These are phyloP conservation scores for Pichia exigua DNA, from an alignment of 805 yeast genomes.

Conservation along the genomic window DNA sequence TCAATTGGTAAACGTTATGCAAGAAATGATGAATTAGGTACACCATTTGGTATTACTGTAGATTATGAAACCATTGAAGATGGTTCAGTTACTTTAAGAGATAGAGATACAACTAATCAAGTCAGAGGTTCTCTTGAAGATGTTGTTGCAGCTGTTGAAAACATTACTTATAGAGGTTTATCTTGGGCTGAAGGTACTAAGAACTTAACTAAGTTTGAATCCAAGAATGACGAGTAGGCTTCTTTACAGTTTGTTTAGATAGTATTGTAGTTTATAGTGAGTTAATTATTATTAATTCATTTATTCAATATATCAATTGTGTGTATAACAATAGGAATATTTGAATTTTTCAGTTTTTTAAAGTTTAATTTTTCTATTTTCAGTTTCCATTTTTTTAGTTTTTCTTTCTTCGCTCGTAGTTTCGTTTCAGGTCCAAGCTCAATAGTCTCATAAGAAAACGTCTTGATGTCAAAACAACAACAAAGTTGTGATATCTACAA, in stretches of 20 bases:
- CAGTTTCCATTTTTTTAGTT: not conserved
- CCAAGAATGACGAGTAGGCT: slow-evolving; percentile 43
- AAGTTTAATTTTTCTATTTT: too few relatives aligned
- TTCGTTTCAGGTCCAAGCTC: not conserved
- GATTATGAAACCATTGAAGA: slow-evolving; percentile 91
- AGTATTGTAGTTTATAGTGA: not conserved
- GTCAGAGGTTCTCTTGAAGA: slow-evolving; percentile 84
- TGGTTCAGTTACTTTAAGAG: slow-evolving; percentile 87
- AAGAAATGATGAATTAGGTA: slow-evolving; percentile 97
- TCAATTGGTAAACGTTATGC: slow-evolving; percentile 97
- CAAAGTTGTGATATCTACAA: too few relatives aligned
- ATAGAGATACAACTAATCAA: slow-evolving; percentile 94
- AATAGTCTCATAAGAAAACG: not conserved
- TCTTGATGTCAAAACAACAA: too few relatives aligned
- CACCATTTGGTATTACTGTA: slow-evolving; percentile 96
- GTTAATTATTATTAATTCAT: too few relatives aligned
- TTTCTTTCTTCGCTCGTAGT: too few relatives aligned
- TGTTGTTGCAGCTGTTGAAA: slow-evolving; percentile 61
- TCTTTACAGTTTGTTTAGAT: not conserved
- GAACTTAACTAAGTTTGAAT: slow-evolving; percentile 61
- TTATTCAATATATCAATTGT: too few relatives aligned
- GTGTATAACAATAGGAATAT: too few relatives aligned
- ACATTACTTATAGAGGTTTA: slow-evolving; percentile 63
- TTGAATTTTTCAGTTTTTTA: too few relatives aligned
- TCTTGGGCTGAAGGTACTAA: slow-evolving; percentile 85